These are phyloP conservation scores for Saccharomycopsis amapae DNA, from an alignment of 805 yeast species.

Conservation along the genomic window DNA sequence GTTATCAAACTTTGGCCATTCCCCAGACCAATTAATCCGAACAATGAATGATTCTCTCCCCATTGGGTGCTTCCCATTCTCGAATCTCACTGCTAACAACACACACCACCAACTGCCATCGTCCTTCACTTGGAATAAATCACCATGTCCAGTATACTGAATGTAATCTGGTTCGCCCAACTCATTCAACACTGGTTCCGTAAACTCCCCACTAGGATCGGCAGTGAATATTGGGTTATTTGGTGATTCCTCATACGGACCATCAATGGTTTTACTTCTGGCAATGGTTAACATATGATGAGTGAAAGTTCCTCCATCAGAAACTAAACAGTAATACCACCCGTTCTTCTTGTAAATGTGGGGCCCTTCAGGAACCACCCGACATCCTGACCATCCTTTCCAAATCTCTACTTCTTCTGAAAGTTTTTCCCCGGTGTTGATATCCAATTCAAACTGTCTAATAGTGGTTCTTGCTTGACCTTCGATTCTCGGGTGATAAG, in stretches of 20 bases:
- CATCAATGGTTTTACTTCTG: constrained; percentile 5
- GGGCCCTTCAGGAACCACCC: constrained; percentile 18
- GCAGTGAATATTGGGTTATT: constrained; percentile 15
- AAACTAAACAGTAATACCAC: constrained; percentile 12
- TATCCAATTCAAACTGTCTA: constrained; percentile 7
- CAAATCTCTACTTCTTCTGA: constrained; percentile 8
- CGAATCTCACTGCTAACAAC: constrained; percentile 5
- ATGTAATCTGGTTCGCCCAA: constrained; percentile 3
- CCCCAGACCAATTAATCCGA: constrained; percentile 11
- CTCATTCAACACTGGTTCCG: background rate
- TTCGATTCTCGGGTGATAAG: constrained; percentile 3
- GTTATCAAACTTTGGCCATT: constrained; percentile 13
- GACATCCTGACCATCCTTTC: constrained; percentile 17
- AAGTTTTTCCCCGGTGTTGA: constrained; percentile 5
- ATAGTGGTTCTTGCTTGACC: constrained; percentile 14
- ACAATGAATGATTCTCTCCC: constrained; percentile 17
- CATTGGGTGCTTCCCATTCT: constrained; percentile 11
- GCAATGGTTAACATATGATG: constrained; percentile 18
- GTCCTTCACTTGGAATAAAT: constrained; percentile 5
- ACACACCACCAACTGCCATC: constrained; percentile 11
- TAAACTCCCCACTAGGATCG: constrained; percentile 16
- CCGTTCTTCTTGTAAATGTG: constrained; percentile 15
- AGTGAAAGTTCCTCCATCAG: constrained; percentile 16
- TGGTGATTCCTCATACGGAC: constrained; percentile 9
- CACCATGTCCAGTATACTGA: constrained; percentile 17